These are phyloP conservation scores for Aspergillus hiratsukae DNA, from an alignment of 2,329 filamentous ascomycete genomes.

Conservation along the genomic window DNA sequence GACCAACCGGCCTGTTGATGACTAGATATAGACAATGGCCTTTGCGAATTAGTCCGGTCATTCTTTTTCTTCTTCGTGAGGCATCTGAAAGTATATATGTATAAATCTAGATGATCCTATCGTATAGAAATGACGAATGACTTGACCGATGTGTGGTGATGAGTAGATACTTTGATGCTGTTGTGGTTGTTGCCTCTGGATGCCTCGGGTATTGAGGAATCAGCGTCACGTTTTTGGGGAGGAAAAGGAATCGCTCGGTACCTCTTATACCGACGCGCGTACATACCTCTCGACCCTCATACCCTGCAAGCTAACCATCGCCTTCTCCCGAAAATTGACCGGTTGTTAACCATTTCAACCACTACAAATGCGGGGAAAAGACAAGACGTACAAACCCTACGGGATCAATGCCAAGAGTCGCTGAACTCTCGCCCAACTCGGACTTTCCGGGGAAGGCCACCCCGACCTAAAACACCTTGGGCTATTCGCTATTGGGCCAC, in stretches of 20 bases:
- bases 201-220: no score
- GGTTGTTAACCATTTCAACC: background rate
- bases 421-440: background rate
- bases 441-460: conserved; percentile 1
- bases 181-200: background rate
- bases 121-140: conserved; percentile 12
- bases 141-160: background rate
- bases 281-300: no score
- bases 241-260: no score
- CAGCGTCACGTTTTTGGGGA: no score
- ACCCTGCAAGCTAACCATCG: background rate
- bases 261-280: background rate
- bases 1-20: conserved; percentile 11
- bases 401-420: background rate
- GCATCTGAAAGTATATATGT: conserved; percentile 14
- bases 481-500: background rate
- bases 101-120: conserved; percentile 14
- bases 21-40: conserved; percentile 19
- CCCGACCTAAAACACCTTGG: background rate
- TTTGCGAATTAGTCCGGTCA: background rate
- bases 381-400: background rate
- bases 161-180: background rate
- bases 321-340: background rate
- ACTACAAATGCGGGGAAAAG: background rate
- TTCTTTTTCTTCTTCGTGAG: conserved; percentile 7